Conservation (phyloP, 768 basidiomycete genomes). For the Podaxis sp. region DNA sequence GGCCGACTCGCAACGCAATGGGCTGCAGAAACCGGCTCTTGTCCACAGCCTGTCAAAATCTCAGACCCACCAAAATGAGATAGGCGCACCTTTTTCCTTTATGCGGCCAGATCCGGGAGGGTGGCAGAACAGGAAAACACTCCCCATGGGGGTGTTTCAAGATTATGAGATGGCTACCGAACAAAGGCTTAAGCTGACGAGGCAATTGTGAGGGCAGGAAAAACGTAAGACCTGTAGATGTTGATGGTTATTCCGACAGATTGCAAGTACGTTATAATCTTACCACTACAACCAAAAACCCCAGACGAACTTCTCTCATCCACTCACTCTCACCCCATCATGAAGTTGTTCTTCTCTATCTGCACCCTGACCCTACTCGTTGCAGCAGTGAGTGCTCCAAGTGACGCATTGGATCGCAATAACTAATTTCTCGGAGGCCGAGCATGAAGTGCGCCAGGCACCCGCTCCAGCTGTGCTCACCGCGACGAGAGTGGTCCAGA, state of each 20-base stretch:
- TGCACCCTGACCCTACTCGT: neutral
- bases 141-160: neutral
- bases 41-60: neutral
- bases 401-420: neutral
- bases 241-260: constrained; percentile 1
- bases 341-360: constrained; percentile 5
- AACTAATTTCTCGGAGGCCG: neutral
- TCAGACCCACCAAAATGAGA: neutral
- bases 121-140: neutral
- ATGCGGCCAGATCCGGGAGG: neutral
- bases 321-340: neutral
- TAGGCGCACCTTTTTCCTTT: neutral
- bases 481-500: constrained; percentile 21
- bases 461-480: constrained; percentile 22
- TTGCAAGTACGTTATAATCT: neutral
- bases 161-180: neutral
- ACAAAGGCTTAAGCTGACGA: neutral
- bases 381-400: neutral
- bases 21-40: neutral
- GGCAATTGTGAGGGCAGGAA: neutral
- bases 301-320: neutral
- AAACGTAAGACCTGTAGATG: neutral
- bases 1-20: neutral
- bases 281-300: neutral
- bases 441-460: constrained; percentile 2